Base-by-base conservation (phyloP, 2,329 filamentous ascomycete genomes). In the Trichoderma polysporum region DNA sequence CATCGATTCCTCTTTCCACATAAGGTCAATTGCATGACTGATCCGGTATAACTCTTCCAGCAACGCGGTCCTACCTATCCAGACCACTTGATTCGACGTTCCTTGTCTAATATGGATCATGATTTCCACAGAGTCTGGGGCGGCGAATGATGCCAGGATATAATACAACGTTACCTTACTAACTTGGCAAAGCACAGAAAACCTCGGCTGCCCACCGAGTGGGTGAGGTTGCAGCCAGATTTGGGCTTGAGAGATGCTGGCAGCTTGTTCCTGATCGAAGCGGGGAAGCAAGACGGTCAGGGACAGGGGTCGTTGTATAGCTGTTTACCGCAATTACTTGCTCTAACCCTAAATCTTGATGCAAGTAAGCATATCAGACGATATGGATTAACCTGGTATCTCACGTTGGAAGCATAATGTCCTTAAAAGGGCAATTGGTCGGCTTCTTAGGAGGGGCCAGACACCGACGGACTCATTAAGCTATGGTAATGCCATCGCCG, bases 91-190 rank as follows among this genome's bases (percentile, higher is more conserved):
- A 27, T 37, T 12, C 7, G 10, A 8, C 7, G 19, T 29, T 17
- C 27, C 50, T 47, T 15, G 29, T 45, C 13, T 53, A 35, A 19
- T 50, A 53, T 31, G 47, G 49, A 47, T 47, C 13, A 4, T 29
- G 37, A 35, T 52, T 56, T 10, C 61, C 61, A 45, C 29, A 31
- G 41, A 27, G n/a, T 45, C 19, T 22, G 35, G 27, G 29, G 60
- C 45, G 41, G 22, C 33, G 33, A 61, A 31, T 5, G 29, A 33
- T 31, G 31, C 49, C 8, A 37, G 60, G 31, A 19, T 15, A 29
- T 58, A 50, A 66, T 66, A 66, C 63, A 66, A 66, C 63, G 63
- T 60, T 66, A 66, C 63, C 35, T 66, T 31, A 60, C 61, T 64
- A 35, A 60, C 35, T 59, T 15, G 35, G 33, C 52, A 60, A 45